Percentiles rank a stretch among this genome's conserved stretches.
These are phyloP conservation scores for Sistotremastrum niveocremeum DNA, from an alignment of 768 basidiomycete genomes.

Conservation along the genomic window DNA sequence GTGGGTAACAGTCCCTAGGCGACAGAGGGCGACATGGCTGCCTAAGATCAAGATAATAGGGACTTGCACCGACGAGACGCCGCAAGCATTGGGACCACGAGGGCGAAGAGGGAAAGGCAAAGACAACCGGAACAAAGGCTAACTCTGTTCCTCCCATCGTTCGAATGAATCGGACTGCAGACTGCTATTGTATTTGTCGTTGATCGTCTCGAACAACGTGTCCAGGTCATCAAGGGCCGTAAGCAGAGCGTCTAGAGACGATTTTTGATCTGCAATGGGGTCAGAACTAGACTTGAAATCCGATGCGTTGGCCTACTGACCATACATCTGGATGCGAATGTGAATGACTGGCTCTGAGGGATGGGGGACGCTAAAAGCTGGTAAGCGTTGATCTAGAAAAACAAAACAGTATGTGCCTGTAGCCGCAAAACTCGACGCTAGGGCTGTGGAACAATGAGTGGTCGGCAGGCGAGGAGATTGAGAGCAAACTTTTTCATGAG, in stretches of 20 bases:
- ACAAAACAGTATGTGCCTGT: slow-evolving; percentile 45
- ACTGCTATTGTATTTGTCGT: slow-evolving; percentile 52
- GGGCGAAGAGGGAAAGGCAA: background rate
- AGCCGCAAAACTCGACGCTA: slow-evolving; percentile 96
- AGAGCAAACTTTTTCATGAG: slow-evolving; percentile 88
- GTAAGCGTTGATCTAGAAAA: background rate
- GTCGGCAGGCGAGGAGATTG: background rate
- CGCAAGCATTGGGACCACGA: too few relatives aligned
- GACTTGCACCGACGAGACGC: too few relatives aligned
- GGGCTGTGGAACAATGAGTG: slow-evolving; percentile 39
- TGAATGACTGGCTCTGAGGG: slow-evolving; percentile 96
- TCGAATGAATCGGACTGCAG: slow-evolving; percentile 42
- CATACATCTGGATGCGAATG: slow-evolving; percentile 98
- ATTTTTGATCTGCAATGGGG: slow-evolving; percentile 54
- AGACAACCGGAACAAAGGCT: slow-evolving; percentile 2
- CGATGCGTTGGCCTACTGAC: slow-evolving; percentile 32
- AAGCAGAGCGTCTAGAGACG: slow-evolving; percentile 69
- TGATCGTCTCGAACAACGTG: slow-evolving; percentile 55
- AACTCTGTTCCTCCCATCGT: slow-evolving; percentile 59
- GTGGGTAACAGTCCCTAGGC: too few relatives aligned
- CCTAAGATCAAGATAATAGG: too few relatives aligned
- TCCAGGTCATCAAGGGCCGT: slow-evolving; percentile 69
- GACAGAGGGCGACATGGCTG: too few relatives aligned
- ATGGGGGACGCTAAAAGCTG: slow-evolving; percentile 59
- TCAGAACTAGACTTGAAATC: background rate